These are phyloP conservation scores for Akanthomyces dipterigenus DNA, from an alignment of 2,329 filamentous ascomycete species.

Conservation along the genomic window DNA sequence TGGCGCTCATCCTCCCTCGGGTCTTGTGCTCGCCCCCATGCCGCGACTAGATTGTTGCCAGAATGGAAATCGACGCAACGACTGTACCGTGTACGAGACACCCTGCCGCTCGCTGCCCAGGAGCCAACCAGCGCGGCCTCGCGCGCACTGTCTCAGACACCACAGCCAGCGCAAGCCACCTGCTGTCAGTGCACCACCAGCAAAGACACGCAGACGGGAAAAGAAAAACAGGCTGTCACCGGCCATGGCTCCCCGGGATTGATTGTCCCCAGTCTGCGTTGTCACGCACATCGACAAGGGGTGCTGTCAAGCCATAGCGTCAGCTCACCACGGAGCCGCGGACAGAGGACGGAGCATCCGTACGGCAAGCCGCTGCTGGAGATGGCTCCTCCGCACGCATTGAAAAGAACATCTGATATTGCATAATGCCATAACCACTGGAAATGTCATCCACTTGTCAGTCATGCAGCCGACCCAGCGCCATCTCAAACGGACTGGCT, in stretches of 20 bases:
- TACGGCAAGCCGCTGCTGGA: background rate
- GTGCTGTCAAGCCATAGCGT: background rate
- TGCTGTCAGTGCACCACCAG: too few species aligned
- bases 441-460: background rate
- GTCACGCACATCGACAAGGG: background rate
- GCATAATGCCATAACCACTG: background rate
- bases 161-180: background rate
- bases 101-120: too few species aligned
- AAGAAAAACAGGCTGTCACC: background rate
- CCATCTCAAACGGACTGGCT: background rate
- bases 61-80: background rate
- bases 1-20: background rate
- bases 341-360: too few species aligned
- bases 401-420: background rate
- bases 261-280: background rate
- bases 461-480: background rate
- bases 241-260: background rate
- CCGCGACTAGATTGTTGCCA: background rate
- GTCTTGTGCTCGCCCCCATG: background rate
- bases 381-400: background rate
- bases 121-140: background rate
- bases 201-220: too few species aligned
- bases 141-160: constrained; percentile 2
- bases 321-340: background rate
- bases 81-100: background rate